phyloP scores from a whole-genome alignment of 768 basidiomycete species.

The Tulasnella sp. region DNA sequence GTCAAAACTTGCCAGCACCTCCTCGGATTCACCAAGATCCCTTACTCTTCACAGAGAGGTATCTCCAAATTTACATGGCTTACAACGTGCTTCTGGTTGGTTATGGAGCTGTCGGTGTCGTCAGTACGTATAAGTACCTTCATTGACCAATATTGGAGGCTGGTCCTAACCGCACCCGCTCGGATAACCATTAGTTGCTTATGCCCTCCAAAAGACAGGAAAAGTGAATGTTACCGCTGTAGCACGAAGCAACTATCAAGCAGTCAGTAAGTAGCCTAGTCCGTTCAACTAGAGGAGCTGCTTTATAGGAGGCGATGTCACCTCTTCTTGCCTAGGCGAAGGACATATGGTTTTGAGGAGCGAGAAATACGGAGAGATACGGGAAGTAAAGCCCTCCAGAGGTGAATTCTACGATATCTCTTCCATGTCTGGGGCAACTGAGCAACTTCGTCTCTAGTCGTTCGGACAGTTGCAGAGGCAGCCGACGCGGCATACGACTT shows the following conservation, averaged over 20 bases:
- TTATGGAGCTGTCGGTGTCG: slow-evolving; percentile 52
- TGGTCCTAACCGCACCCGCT: too few species aligned
- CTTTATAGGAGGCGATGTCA: not conserved
- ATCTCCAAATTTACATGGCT: not conserved
- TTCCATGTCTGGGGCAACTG: not conserved
- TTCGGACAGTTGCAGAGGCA: slow-evolving; percentile 46
- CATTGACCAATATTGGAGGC: too few species aligned
- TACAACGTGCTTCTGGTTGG: slow-evolving; percentile 16
- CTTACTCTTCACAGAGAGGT: not conserved
- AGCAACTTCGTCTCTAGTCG: slow-evolving; percentile 32
- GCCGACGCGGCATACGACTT: slow-evolving; percentile 49
- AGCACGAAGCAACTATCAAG: slow-evolving; percentile 56
- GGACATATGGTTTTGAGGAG: slow-evolving; percentile 42
- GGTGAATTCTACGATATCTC: slow-evolving; percentile 26
- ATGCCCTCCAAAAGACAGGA: slow-evolving; percentile 45
- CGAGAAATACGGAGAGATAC: slow-evolving; percentile 44
- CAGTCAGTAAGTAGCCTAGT: slow-evolving; percentile 33
- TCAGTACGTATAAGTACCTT: slow-evolving; percentile 35
- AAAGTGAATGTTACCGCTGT: slow-evolving; percentile 57
- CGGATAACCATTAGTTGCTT: too few species aligned
- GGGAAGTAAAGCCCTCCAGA: slow-evolving; percentile 52
- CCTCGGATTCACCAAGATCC: not conserved
- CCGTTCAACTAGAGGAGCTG: not conserved
- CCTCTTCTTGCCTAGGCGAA: not conserved
- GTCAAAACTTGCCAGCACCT: not conserved